Percentiles rank a stretch among this genome's conserved stretches.
Conservation (phyloP, 2,329 filamentous ascomycete species). For the Colletotrichum tabaci region DNA sequence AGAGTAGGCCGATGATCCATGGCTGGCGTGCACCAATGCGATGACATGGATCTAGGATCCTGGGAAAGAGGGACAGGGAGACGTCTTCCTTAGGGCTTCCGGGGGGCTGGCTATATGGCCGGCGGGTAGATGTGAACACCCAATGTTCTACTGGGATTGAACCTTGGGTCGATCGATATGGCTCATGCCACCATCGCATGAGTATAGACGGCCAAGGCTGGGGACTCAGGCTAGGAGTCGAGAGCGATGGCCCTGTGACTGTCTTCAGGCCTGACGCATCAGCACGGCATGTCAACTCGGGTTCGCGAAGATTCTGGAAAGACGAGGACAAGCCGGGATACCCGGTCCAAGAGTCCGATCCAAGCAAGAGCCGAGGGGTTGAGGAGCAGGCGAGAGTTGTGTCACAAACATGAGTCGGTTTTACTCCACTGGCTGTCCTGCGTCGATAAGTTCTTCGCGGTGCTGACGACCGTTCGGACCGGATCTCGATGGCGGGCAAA, state of each 20-base stretch:
- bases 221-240: not conserved
- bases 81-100: not conserved
- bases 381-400: not conserved
- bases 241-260: not conserved
- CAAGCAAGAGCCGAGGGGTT: not conserved
- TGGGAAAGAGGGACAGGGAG: not conserved
- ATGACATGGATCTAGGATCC: constrained; percentile 19
- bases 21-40: constrained; percentile 34
- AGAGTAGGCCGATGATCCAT: constrained; percentile 8
- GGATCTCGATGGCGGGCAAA: not conserved
- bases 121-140: not conserved
- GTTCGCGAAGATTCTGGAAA: constrained; percentile 21
- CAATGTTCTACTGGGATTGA: not conserved
- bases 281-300: not conserved
- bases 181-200: not conserved
- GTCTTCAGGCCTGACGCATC: not conserved
- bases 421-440: not conserved
- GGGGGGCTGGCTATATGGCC: not conserved
- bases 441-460: not conserved
- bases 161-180: not conserved
- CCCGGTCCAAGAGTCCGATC: not conserved
- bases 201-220: not conserved
- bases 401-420: not conserved
- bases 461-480: not conserved
- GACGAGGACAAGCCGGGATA: not conserved